Percentiles rank a stretch among this genome's conserved stretches.
These are phyloP conservation scores for Waltergamsia citrina DNA, from an alignment of 2,329 filamentous ascomycete genomes.

Conservation along the genomic window DNA sequence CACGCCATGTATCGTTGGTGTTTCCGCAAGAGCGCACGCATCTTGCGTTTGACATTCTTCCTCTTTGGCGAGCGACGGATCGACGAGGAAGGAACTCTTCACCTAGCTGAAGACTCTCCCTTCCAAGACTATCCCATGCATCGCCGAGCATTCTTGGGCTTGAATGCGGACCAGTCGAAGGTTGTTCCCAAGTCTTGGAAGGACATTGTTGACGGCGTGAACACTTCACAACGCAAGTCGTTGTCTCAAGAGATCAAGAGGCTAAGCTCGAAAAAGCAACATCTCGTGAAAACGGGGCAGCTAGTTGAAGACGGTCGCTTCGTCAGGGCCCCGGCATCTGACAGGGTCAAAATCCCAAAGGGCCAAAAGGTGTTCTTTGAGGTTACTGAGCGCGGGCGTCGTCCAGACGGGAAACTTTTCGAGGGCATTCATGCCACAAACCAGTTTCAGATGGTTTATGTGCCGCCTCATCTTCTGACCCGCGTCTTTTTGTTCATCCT, in stretches of 20 bases:
- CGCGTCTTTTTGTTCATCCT: conserved; percentile 81
- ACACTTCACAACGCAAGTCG: conserved; percentile 28
- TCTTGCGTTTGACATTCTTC: conserved; percentile 79
- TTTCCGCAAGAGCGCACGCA: conserved; percentile 79
- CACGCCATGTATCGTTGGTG: conserved; percentile 91
- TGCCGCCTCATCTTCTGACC: conserved; percentile 75
- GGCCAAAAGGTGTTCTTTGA: conserved; percentile 72
- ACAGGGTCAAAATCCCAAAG: conserved; percentile 90
- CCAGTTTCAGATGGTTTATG: conserved; percentile 63
- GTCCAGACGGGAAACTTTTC: conserved; percentile 44
- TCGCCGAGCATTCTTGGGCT: conserved; percentile 34
- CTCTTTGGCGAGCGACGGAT: conserved; percentile 75
- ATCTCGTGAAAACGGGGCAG: conserved; percentile 37
- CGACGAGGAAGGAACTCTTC: conserved; percentile 71
- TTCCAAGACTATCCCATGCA: conserved; percentile 24
- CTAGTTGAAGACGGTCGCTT: conserved; percentile 68
- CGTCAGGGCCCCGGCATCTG: conserved; percentile 86
- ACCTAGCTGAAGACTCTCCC: conserved; percentile 27
- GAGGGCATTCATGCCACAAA: conserved; percentile 43
- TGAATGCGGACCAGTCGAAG: conserved; percentile 27
- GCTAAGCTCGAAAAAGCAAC: conserved; percentile 28
- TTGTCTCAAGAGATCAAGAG: conserved; percentile 22
- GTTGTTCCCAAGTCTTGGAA: conserved; percentile 49
- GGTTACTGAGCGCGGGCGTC: conserved; percentile 55
- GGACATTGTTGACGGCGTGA: conserved; percentile 39